Evolutionary conservation across 169 alveolate genomes (phyloP).

Genomic region (Sarcocystis neurona): DNA sequence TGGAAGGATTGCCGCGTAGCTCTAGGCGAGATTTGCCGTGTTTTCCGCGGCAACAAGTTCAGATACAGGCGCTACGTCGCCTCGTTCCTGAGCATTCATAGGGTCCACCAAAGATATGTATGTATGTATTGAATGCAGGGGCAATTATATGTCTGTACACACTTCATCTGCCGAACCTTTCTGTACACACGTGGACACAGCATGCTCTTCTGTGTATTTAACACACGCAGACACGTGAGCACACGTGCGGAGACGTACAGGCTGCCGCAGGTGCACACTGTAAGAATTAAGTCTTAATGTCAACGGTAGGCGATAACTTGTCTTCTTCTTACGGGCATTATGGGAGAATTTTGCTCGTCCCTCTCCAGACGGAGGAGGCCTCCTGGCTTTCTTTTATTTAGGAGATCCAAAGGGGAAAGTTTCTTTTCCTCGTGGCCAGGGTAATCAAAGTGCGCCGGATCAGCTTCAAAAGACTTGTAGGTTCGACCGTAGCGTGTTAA

Average conservation of each 20-base stretch:
- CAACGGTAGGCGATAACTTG: neutral
- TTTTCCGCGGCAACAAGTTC: neutral
- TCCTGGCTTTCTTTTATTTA: neutral
- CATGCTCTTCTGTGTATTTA: too few species aligned
- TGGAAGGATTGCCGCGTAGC: too few species aligned
- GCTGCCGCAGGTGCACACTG: neutral
- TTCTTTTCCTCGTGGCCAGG: neutral
- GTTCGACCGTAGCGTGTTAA: constrained; percentile 26
- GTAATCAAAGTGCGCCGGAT: neutral
- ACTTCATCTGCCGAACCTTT: too few species aligned
- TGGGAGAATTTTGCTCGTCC: neutral
- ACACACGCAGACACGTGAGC: too few species aligned
- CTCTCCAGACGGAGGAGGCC: neutral
- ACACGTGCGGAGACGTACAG: too few species aligned
- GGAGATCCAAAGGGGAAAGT: neutral
- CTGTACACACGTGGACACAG: too few species aligned
- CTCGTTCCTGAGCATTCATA: neutral
- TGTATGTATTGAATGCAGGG: too few species aligned
- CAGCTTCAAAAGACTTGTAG: neutral
- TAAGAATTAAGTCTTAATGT: neutral
- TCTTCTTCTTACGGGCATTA: neutral
- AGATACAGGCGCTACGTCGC: neutral
- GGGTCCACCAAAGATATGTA: too few species aligned
- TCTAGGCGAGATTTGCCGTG: too few species aligned
- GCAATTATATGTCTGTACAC: too few species aligned